Evolutionary conservation across 805 yeast genomes (phyloP).

Genomic region (Teunomyces lycoperdinae): DNA sequence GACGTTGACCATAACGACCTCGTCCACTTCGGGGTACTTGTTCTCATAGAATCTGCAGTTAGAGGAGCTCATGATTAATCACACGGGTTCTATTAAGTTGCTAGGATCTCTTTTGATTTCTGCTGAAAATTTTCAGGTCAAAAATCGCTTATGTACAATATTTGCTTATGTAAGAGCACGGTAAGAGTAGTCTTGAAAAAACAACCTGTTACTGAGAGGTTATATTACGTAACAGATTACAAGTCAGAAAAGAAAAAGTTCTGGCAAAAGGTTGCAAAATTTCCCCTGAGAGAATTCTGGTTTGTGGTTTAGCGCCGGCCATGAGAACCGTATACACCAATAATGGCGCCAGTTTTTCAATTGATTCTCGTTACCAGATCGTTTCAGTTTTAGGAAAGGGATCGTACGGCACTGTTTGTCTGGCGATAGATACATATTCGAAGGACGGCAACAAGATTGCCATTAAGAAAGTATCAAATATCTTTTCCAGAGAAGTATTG

Average conservation of each 20-base stretch:
- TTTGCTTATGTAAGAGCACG: background rate
- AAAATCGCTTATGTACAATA: conserved; percentile 1
- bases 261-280: conserved; percentile 3
- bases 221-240: background rate
- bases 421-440: conserved; percentile 56
- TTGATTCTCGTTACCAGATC: conserved; percentile 60
- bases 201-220: background rate
- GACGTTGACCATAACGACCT: conserved; percentile 98
- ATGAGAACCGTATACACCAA: conserved; percentile 4
- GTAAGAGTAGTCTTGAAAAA: no score
- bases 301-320: background rate
- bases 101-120: background rate
- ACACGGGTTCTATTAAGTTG: background rate
- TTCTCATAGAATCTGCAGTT: conserved; percentile 96
- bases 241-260: background rate
- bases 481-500: conserved; percentile 64
- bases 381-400: conserved; percentile 71
- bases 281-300: background rate
- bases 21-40: conserved; percentile 98
- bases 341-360: conserved; percentile 57
- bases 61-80: conserved; percentile 64
- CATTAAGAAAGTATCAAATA: conserved; percentile 74
- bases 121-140: conserved; percentile 5
- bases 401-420: conserved; percentile 82
- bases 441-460: conserved; percentile 45